A percentile compares a stretch with the other conserved stretches of the same genome.
phyloP scores from a whole-genome alignment of 2,329 filamentous ascomycete species.

The Trichoderma sp. region DNA sequence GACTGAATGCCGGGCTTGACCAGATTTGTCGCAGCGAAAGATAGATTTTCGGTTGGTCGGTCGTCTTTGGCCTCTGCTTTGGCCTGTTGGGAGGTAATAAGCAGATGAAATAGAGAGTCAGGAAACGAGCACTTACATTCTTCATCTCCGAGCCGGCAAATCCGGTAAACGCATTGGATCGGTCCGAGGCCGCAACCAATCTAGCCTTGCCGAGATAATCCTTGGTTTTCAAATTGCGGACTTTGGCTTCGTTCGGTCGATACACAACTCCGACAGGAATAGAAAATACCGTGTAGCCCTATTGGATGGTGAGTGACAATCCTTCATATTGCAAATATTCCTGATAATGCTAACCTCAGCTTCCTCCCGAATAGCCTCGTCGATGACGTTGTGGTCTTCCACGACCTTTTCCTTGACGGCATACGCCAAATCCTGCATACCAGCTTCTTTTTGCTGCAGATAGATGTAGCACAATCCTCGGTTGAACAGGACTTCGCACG shows the following conservation, averaged over 20 bases:
- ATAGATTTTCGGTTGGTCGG: slow-evolving; percentile 78
- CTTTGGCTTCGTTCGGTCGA: slow-evolving; percentile 93
- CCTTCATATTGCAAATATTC: neutral
- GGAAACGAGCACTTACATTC: slow-evolving; percentile 52
- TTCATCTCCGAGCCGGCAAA: slow-evolving; percentile 79
- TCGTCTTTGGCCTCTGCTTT: slow-evolving; percentile 69
- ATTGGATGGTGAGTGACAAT: slow-evolving; percentile 32
- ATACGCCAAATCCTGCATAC: slow-evolving; percentile 86
- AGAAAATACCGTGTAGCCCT: slow-evolving; percentile 98
- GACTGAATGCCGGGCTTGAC: slow-evolving; percentile 83
- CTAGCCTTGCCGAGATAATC: slow-evolving; percentile 97
- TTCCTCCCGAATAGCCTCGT: slow-evolving; percentile 91
- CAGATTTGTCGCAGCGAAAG: slow-evolving; percentile 88
- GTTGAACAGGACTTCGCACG: slow-evolving; percentile 97
- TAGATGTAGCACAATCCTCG: slow-evolving; percentile 97
- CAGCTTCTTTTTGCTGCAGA: slow-evolving; percentile 84
- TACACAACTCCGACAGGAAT: slow-evolving; percentile 96
- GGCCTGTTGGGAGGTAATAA: slow-evolving; percentile 41
- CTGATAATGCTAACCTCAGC: slow-evolving; percentile 69
- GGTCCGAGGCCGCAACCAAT: slow-evolving; percentile 83
- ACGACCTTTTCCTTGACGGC: slow-evolving; percentile 96
- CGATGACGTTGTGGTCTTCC: slow-evolving; percentile 94
- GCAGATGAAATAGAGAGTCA: slow-evolving; percentile 3
- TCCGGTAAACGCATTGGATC: slow-evolving; percentile 77
- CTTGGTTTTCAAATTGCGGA: slow-evolving; percentile 96